Conservation (phyloP, 1,284 basidiomycete species). For the Singerocomus inundabilis region DNA sequence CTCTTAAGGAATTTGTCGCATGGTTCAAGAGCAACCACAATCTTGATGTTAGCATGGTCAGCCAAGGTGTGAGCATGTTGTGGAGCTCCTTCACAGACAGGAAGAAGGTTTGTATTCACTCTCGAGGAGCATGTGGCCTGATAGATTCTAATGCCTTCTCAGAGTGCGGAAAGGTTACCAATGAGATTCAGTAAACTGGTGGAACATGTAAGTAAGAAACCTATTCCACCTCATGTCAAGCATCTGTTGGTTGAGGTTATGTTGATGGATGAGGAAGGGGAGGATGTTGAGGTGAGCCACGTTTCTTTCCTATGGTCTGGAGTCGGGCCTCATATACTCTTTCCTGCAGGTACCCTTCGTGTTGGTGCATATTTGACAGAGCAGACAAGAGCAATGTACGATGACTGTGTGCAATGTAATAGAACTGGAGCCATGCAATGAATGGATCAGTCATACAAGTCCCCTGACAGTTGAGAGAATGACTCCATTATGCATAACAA, state of each 20-base stretch:
- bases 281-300: slow-evolving; percentile 78
- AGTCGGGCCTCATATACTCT: not conserved
- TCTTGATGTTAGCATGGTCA: slow-evolving; percentile 93
- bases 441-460: not conserved
- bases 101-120: slow-evolving; percentile 67
- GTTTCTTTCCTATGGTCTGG: not conserved
- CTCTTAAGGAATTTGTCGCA: slow-evolving; percentile 81
- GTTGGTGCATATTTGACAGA: slow-evolving; percentile 49
- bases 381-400: slow-evolving; percentile 2
- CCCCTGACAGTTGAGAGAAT: not conserved
- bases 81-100: slow-evolving; percentile 92
- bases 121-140: not conserved
- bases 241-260: slow-evolving; percentile 93
- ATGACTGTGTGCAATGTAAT: slow-evolving; percentile 9
- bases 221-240: slow-evolving; percentile 76
- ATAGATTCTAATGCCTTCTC: slow-evolving; percentile 8
- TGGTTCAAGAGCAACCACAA: slow-evolving; percentile 87
- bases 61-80: slow-evolving; percentile 96
- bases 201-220: slow-evolving; percentile 92
- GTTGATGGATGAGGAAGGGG: slow-evolving; percentile 86
- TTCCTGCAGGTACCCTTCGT: slow-evolving; percentile 65
- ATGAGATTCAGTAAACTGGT: slow-evolving; percentile 93
- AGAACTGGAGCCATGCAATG: not conserved
- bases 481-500: no score
- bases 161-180: slow-evolving; percentile 84